These are phyloP conservation scores for Penicillium pancosmium DNA, from an alignment of 495 filamentous ascomycete species.

Conservation along the genomic window DNA sequence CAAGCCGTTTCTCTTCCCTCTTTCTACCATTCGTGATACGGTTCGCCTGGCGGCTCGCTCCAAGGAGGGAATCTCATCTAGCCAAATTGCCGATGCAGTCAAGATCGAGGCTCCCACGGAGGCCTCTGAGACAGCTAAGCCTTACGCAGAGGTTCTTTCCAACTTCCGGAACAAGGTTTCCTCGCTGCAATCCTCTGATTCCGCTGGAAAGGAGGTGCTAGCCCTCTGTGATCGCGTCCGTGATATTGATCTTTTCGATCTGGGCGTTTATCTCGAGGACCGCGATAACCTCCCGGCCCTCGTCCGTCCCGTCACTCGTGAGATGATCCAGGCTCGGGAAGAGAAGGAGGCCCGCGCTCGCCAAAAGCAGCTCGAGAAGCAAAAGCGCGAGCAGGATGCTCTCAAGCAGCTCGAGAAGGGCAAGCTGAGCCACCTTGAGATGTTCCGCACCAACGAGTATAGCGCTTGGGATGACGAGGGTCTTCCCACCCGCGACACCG, in stretches of 20 bases:
- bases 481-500: conserved; percentile 72
- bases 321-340: conserved; percentile 70
- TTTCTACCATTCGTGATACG: conserved; percentile 68
- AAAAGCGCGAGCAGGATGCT: conserved; percentile 57
- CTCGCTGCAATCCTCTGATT: conserved; percentile 47
- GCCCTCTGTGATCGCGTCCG: conserved; percentile 77
- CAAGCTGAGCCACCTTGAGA: conserved; percentile 65
- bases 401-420: conserved; percentile 69
- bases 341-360: conserved; percentile 59
- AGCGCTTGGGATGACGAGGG: conserved; percentile 86
- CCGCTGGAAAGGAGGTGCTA: conserved; percentile 61
- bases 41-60: conserved; percentile 60
- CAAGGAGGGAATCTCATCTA: conserved; percentile 34
- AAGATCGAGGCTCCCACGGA: conserved; percentile 25
- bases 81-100: conserved; percentile 38
- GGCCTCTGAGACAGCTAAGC: conserved; percentile 33
- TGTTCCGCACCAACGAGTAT: conserved; percentile 77
- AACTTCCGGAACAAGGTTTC: conserved; percentile 46
- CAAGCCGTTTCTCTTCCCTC: conserved; percentile 64
- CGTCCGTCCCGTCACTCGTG: conserved; percentile 76
- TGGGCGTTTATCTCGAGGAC: conserved; percentile 88
- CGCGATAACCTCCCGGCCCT: conserved; percentile 72
- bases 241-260: conserved; percentile 73
- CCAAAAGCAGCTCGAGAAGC: conserved; percentile 62
- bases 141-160: conserved; percentile 40